phyloP scores from a whole-genome alignment of 1,139 yeast genomes.

The Zhuliangozyma blackwelliae region DNA sequence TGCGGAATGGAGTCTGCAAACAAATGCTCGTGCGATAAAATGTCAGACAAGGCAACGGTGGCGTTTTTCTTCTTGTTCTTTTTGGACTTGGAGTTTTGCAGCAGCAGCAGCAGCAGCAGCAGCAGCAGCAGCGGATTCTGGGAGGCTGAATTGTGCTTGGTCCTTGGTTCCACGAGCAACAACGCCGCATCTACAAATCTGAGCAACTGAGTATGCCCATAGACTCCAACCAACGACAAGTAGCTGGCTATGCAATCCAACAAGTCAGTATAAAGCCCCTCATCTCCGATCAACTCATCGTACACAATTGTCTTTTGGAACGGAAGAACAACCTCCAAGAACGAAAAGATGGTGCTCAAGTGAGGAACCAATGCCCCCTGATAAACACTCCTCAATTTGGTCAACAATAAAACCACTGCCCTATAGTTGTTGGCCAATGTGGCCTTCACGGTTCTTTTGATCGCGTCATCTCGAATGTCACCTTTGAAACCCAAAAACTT shows the following conservation, averaged over 20 bases:
- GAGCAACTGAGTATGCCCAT: slow-evolving; percentile 37
- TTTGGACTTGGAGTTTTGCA: slow-evolving; percentile 16
- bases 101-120: too few relatives aligned
- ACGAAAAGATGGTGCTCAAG: slow-evolving; percentile 41
- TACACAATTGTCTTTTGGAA: slow-evolving; percentile 38
- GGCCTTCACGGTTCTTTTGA: slow-evolving; percentile 34
- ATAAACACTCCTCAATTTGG: slow-evolving; percentile 32
- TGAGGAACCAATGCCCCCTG: slow-evolving; percentile 49
- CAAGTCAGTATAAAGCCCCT: slow-evolving; percentile 25
- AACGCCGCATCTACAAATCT: slow-evolving; percentile 47
- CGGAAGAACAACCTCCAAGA: slow-evolving; percentile 54
- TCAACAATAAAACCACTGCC: slow-evolving; percentile 40
- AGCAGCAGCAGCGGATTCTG: not conserved
- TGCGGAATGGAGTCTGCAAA: slow-evolving; percentile 44
- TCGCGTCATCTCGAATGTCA: slow-evolving; percentile 52
- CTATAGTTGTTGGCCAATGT: slow-evolving; percentile 44
- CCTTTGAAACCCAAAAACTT: slow-evolving; percentile 51
- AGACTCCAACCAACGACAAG: slow-evolving; percentile 27
- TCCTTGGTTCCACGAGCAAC: slow-evolving; percentile 40
- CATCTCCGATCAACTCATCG: slow-evolving; percentile 26
- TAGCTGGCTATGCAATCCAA: slow-evolving; percentile 25
- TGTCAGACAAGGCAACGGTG: slow-evolving; percentile 58
- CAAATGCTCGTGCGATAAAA: slow-evolving; percentile 62
- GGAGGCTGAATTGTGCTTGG: slow-evolving; percentile 1
- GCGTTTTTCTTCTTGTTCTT: slow-evolving; percentile 42